Conservation (phyloP, 2,329 filamentous ascomycete species). For the Aspergillus costaricaensis region DNA sequence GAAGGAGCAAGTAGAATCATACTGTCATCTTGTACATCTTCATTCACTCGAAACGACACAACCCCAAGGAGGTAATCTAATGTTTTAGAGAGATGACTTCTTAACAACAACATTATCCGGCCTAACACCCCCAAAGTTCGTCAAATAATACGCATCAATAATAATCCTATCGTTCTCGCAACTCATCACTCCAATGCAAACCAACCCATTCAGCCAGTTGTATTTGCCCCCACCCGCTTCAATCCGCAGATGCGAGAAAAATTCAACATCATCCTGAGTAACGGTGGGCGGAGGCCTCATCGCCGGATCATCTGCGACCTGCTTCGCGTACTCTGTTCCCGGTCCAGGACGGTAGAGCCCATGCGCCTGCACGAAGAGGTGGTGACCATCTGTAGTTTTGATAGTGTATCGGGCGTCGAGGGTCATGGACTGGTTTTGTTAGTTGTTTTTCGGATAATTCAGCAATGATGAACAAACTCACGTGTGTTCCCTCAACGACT, state of each 20-base stretch:
- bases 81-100: neutral
- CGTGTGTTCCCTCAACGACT: slow-evolving; percentile 28
- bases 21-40: too few species aligned
- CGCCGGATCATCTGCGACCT: slow-evolving; percentile 18
- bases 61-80: too few species aligned
- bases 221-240: slow-evolving; percentile 24
- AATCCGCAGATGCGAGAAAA: slow-evolving; percentile 29
- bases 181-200: slow-evolving; percentile 28
- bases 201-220: slow-evolving; percentile 30
- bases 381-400: slow-evolving; percentile 23
- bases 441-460: slow-evolving; percentile 19
- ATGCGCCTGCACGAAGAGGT: slow-evolving; percentile 29
- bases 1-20: neutral
- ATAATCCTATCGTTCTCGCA: slow-evolving; percentile 25
- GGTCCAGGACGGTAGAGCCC: slow-evolving; percentile 29
- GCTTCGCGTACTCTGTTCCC: slow-evolving; percentile 25
- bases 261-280: slow-evolving; percentile 28
- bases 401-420: slow-evolving; percentile 27
- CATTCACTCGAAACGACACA: too few species aligned
- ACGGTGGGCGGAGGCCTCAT: slow-evolving; percentile 19
- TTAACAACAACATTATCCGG: slow-evolving; percentile 25
- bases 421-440: slow-evolving; percentile 26
- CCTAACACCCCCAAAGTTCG: slow-evolving; percentile 23
- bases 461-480: slow-evolving; percentile 3
- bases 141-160: slow-evolving; percentile 29